Percentiles rank a stretch among this genome's conserved stretches.
These are phyloP conservation scores for Pleurotus tuoliensis DNA, from an alignment of 768 basidiomycete species.

Conservation along the genomic window DNA sequence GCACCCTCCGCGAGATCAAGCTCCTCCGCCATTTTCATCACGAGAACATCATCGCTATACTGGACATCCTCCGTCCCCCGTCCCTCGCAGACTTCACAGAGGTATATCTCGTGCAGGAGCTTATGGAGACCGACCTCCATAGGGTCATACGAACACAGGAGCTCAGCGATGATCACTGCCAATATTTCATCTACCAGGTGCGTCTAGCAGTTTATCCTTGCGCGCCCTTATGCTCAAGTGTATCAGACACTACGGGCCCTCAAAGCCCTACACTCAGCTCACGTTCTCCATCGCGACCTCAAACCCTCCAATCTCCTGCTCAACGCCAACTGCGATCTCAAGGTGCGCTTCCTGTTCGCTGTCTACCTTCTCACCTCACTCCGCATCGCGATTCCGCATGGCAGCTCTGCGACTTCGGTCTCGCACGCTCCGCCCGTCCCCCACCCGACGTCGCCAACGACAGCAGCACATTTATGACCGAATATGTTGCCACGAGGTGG, in stretches of 20 bases:
- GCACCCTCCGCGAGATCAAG: conserved; percentile 88
- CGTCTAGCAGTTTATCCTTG: not conserved
- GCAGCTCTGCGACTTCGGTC: conserved; percentile 83
- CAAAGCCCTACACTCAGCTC: conserved; percentile 92
- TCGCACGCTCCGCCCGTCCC: conserved; percentile 74
- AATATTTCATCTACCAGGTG: conserved; percentile 97
- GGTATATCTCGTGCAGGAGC: conserved; percentile 66
- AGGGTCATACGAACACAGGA: conserved; percentile 95
- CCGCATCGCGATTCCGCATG: too few species aligned
- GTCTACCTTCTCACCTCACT: not conserved
- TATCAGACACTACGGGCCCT: conserved; percentile 80
- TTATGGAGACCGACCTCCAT: conserved; percentile 94
- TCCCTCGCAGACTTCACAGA: conserved; percentile 79
- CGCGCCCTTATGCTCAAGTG: conserved; percentile 2
- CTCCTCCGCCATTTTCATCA: conserved; percentile 83
- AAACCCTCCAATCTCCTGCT: conserved; percentile 95
- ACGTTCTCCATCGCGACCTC: conserved; percentile 92
- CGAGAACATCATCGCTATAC: conserved; percentile 91
- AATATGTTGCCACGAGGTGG: conserved; percentile 98
- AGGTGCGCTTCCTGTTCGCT: conserved; percentile 43
- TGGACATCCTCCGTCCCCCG: conserved; percentile 87
- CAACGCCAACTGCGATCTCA: conserved; percentile 96
- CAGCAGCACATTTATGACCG: conserved; percentile 80
- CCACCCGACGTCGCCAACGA: conserved; percentile 72
- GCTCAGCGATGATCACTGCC: conserved; percentile 90